Conservation (phyloP, 2,329 filamentous ascomycete species). For the Calycina marina region DNA sequence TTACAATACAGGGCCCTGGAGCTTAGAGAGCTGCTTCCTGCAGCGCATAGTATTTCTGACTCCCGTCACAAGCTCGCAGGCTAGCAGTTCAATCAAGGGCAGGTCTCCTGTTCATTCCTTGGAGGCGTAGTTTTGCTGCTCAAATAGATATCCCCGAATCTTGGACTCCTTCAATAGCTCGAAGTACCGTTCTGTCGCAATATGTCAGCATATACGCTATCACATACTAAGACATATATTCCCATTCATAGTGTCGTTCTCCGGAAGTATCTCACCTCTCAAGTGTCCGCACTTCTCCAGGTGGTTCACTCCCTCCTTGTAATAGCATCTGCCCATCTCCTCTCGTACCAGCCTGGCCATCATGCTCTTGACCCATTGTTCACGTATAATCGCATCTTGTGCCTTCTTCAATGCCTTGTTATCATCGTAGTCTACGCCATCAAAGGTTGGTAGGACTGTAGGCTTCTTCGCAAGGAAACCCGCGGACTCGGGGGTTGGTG, state of each 20-base stretch:
- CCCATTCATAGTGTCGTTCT: constrained; percentile 75
- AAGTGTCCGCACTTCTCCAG: constrained; percentile 73
- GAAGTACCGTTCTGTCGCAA: constrained; percentile 61
- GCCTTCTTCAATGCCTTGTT: constrained; percentile 67
- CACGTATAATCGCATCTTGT: constrained; percentile 67
- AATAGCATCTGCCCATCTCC: constrained; percentile 77
- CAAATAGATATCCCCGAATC: constrained; percentile 64
- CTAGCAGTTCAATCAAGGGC: too few relatives aligned
- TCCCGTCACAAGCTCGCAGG: too few relatives aligned
- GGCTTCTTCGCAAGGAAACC: constrained; percentile 76
- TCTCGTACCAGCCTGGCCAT: constrained; percentile 72
- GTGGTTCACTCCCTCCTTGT: constrained; percentile 72
- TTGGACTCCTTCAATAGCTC: constrained; percentile 63
- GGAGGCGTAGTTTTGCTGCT: constrained; percentile 62
- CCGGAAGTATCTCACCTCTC: constrained; percentile 47
- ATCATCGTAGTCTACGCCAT: constrained; percentile 77
- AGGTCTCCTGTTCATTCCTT: constrained; percentile 24
- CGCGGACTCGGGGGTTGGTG: constrained; percentile 74
- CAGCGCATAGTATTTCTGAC: too few relatives aligned
- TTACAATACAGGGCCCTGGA: constrained; percentile 9
- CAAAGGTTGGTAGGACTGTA: constrained; percentile 66
- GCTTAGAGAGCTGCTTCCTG: constrained; percentile 6
- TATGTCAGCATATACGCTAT: too few relatives aligned
- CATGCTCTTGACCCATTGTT: constrained; percentile 84
- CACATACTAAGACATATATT: too few relatives aligned